Evolutionary conservation across 2,329 filamentous ascomycete species (phyloP).

Genomic region (Claviceps sp.): DNA sequence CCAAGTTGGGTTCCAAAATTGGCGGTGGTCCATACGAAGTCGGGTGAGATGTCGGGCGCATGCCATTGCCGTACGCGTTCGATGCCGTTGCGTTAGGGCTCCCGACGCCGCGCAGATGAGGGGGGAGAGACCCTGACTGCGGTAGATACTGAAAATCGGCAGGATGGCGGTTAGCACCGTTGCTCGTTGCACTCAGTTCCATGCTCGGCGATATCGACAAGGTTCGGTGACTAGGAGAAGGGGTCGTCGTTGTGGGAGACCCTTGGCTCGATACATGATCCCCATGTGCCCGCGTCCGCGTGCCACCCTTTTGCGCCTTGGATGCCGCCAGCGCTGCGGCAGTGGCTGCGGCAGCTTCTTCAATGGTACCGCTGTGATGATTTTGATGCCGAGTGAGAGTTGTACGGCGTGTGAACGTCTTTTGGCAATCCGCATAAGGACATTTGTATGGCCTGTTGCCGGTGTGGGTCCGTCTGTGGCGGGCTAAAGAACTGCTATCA

Average conservation of each 20-base stretch:
- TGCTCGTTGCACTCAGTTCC: constrained; percentile 51
- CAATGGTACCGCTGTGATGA: constrained; percentile 86
- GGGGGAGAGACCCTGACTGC: constrained; percentile 63
- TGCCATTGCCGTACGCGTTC: constrained; percentile 33
- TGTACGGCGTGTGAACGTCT: constrained; percentile 92
- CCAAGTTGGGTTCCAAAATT: constrained; percentile 73
- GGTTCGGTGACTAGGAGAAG: constrained; percentile 68
- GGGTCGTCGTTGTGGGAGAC: constrained; percentile 66
- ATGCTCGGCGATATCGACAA: constrained; percentile 68
- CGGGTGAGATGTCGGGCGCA: constrained; percentile 75
- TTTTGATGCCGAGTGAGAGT: constrained; percentile 93
- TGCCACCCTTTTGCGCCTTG: constrained; percentile 23
- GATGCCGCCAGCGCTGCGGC: constrained; percentile 64
- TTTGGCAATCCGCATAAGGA: constrained; percentile 92
- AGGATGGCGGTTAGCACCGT: constrained; percentile 50
- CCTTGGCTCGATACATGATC: constrained; percentile 58
- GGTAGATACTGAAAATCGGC: constrained; percentile 59
- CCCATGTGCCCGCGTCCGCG: constrained; percentile 51
- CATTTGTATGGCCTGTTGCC: constrained; percentile 96
- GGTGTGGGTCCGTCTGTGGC: constrained; percentile 88
- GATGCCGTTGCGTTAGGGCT: constrained; percentile 58
- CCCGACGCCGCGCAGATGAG: constrained; percentile 65
- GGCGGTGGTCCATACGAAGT: constrained; percentile 69
- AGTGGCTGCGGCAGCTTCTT: constrained; percentile 81
- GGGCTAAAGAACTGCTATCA: constrained; percentile 84